These are phyloP conservation scores for Calonectria henricotiae DNA, from an alignment of 2,329 filamentous ascomycete species.

Conservation along the genomic window DNA sequence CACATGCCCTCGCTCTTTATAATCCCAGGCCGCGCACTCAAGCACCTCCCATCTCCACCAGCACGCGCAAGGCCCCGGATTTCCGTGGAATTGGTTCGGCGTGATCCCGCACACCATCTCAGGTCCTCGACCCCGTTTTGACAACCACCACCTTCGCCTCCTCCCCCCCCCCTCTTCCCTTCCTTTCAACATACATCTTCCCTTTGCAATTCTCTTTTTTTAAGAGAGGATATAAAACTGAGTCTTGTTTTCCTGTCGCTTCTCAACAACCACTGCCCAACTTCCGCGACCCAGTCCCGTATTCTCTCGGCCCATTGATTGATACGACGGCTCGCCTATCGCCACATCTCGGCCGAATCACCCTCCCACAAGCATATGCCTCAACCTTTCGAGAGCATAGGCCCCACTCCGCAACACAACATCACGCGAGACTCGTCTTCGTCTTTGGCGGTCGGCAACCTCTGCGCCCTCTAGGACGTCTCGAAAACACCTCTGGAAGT, in stretches of 20 bases:
- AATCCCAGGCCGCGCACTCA: conserved; percentile 30
- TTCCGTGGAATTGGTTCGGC: conserved; percentile 53
- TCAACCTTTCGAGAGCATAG: conserved; percentile 1
- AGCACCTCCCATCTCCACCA: conserved; percentile 25
- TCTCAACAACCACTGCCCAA: not conserved
- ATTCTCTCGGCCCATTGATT: not conserved
- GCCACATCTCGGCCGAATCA: conserved; percentile 19
- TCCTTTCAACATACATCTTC: conserved; percentile 27
- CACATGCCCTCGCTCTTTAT: conserved; percentile 16
- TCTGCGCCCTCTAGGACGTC: conserved; percentile 33
- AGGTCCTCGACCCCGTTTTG: conserved; percentile 31
- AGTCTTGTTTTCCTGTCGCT: not conserved
- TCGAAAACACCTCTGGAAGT: conserved; percentile 5
- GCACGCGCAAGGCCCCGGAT: conserved; percentile 44
- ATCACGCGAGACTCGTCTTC: conserved; percentile 25
- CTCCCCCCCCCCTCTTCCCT: conserved; percentile 22
- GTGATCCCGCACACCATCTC: conserved; percentile 46
- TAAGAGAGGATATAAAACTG: not conserved
- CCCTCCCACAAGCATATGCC: conserved; percentile 12
- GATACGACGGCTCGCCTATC: conserved; percentile 6
- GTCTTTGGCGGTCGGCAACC: conserved; percentile 9
- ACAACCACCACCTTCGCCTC: conserved; percentile 39
- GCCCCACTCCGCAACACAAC: conserved; percentile 9
- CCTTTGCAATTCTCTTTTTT: conserved; percentile 4
- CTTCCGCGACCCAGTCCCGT: not conserved